These are phyloP conservation scores for Petunia hybrid DNA, from an alignment of 305 asterid species.

Conservation along the genomic window DNA sequence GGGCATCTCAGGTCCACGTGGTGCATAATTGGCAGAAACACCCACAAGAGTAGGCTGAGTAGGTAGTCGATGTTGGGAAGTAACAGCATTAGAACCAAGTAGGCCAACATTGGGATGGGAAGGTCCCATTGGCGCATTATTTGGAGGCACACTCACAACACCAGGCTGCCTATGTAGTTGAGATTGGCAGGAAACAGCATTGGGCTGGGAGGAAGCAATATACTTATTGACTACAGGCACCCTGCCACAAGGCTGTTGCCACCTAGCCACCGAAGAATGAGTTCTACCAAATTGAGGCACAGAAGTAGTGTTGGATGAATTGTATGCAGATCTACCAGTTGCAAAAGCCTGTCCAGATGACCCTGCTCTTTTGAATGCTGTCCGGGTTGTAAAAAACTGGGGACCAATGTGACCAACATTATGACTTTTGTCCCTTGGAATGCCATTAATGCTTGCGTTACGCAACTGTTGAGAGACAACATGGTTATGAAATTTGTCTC, in stretches of 20 bases:
- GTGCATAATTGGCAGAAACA: constrained; percentile 34
- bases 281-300: constrained; percentile 39
- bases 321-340: constrained; percentile 36
- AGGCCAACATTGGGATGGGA: constrained; percentile 38
- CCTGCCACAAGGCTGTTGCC: constrained; percentile 34
- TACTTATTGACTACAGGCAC: constrained; percentile 31
- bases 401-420: constrained; percentile 42
- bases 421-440: constrained; percentile 42
- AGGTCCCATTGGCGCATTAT: constrained; percentile 20
- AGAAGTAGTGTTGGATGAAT: constrained; percentile 27
- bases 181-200: constrained; percentile 38
- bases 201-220: constrained; percentile 32
- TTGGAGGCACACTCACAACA: constrained; percentile 34
- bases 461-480: constrained; percentile 38
- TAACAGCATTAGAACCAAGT: constrained; percentile 31
- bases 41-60: constrained; percentile 41
- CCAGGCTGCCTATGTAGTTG: constrained; percentile 49
- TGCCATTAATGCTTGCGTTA: constrained; percentile 35
- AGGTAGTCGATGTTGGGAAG: constrained; percentile 45
- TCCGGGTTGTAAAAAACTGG: constrained; percentile 41
- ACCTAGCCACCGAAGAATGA: constrained; percentile 40
- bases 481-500: constrained; percentile 42
- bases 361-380: constrained; percentile 53
- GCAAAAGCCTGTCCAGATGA: constrained; percentile 37
- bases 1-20: constrained; percentile 27